phyloP scores from a whole-genome alignment of 768 basidiomycete genomes.

The Suillus bovinus region DNA sequence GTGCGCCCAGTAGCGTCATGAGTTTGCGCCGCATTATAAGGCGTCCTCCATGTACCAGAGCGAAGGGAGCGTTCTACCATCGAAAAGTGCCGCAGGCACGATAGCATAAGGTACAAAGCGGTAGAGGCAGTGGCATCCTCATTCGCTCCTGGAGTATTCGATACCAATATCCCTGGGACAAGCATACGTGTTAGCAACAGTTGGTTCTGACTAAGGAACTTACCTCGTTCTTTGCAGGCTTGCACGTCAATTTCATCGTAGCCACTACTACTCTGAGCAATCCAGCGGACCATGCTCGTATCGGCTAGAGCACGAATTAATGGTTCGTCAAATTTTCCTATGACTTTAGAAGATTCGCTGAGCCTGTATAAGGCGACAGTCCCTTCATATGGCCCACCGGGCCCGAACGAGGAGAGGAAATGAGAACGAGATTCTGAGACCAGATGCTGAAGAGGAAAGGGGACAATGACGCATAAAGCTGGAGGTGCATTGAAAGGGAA shows the following conservation, averaged over 20 bases:
- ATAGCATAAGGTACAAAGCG: slow-evolving; percentile 73
- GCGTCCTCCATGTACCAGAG: slow-evolving; percentile 56
- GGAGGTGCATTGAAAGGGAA: not conserved
- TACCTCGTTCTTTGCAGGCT: slow-evolving; percentile 69
- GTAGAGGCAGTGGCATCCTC: slow-evolving; percentile 89
- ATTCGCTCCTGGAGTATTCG: slow-evolving; percentile 84
- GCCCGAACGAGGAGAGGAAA: slow-evolving; percentile 60
- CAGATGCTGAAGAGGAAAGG: slow-evolving; percentile 37
- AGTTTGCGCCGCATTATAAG: slow-evolving; percentile 42
- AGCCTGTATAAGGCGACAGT: slow-evolving; percentile 77
- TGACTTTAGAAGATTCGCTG: slow-evolving; percentile 57
- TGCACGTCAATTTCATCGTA: slow-evolving; percentile 82
- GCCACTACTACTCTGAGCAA: slow-evolving; percentile 86
- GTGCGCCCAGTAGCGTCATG: slow-evolving; percentile 67
- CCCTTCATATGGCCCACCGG: slow-evolving; percentile 68
- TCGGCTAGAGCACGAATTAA: slow-evolving; percentile 63
- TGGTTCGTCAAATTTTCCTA: slow-evolving; percentile 77
- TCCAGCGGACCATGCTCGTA: slow-evolving; percentile 63
- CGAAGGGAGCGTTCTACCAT: slow-evolving; percentile 54
- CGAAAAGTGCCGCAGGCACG: slow-evolving; percentile 68
- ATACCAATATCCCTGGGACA: slow-evolving; percentile 64
- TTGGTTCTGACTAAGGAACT: slow-evolving; percentile 6
- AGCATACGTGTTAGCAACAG: not conserved
- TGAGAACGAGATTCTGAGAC: slow-evolving; percentile 60
- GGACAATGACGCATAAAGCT: not conserved